Evolutionary conservation across 2,329 filamentous ascomycete species (phyloP), one percentile per base, ranked within the genome.

Genomic region (Leptographium wingfieldii): DNA sequence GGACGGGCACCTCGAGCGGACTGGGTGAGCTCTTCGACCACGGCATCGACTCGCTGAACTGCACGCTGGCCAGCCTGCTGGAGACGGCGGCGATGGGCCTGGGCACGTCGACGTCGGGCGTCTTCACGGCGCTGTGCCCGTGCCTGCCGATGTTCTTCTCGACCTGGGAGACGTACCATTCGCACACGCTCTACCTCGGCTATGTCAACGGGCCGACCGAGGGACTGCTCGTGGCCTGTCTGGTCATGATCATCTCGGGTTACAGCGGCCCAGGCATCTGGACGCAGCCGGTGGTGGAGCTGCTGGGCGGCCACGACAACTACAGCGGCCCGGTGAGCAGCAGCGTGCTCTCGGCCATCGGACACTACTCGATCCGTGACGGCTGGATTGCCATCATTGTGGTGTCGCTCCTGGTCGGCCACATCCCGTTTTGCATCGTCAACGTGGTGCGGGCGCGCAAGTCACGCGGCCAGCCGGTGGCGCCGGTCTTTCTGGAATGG

Each of bases 101-200:
- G 57, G 94, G 94, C 49, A 84, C 88, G 4, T 90, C 88, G 22
- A 86, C 85, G 64, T 84, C 90, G 25, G 94, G 94, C 65, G 87
- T 94, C 60, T 95, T 96, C 71, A 97, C 94, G 1, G 91, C 92
- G 1, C 77, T 99, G 52, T 85, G 92, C 62, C 94, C 94, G 1
- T 95, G 91, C 67, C 77, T 99, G 53, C 90, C 94, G 62, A 99
- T 99, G 94, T 99, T 96, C 79, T 96, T 99, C 76, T 96, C 92
- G 3, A 99, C 94, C 2, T 99, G 94, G 94, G 94, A 99, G 75
- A 99, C 94, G 1, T 99, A 96, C 72, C 94, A 99, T 74, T 96
- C 94, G 5, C 94, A 99, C 72, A 97, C 94, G 0, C 78, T 99
- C 6, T 99, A 96, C 73, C 84, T 99, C 14, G 94, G 94, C 59